Conservation (phyloP, 805 yeast genomes). For the Ogataea trehaloabstinens region DNA sequence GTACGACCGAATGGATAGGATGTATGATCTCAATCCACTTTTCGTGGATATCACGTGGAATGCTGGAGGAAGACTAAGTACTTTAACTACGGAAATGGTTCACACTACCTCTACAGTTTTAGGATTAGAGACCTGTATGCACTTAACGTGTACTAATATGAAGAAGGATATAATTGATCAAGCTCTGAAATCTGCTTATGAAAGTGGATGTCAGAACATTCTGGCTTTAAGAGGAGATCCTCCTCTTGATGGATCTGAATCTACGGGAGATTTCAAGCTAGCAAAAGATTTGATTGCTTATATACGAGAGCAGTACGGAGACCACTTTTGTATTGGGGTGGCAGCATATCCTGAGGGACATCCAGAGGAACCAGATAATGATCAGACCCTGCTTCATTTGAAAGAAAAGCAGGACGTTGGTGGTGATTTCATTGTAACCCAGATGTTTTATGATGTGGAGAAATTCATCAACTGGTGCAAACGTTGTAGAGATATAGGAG, state of each 20-base stretch:
- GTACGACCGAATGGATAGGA: conserved; percentile 95
- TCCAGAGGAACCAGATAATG: conserved; percentile 72
- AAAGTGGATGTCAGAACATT: conserved; percentile 93
- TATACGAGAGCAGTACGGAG: conserved; percentile 75
- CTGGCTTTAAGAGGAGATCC: conserved; percentile 96
- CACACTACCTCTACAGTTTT: conserved; percentile 85
- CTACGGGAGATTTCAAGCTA: conserved; percentile 80
- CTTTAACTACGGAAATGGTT: conserved; percentile 87
- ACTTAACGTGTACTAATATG: conserved; percentile 96
- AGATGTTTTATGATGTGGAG: conserved; percentile 94
- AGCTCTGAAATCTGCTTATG: conserved; percentile 81
- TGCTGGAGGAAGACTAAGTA: conserved; percentile 89
- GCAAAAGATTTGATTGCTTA: conserved; percentile 84
- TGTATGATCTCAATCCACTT: conserved; percentile 88
- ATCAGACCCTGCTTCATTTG: conserved; percentile 55
- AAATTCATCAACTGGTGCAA: conserved; percentile 81
- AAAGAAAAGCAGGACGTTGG: conserved; percentile 93
- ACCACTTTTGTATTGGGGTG: conserved; percentile 90
- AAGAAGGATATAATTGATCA: conserved; percentile 72
- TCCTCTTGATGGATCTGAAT: conserved; percentile 70
- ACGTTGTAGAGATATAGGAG: conserved; percentile 65
- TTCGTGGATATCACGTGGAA: conserved; percentile 98
- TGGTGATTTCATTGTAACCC: conserved; percentile 91
- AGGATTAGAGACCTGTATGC: conserved; percentile 97
- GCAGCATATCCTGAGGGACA: conserved; percentile 99